phyloP scores from a whole-genome alignment of 352 stramenopile species.

The Globisporangium cystogenes region DNA sequence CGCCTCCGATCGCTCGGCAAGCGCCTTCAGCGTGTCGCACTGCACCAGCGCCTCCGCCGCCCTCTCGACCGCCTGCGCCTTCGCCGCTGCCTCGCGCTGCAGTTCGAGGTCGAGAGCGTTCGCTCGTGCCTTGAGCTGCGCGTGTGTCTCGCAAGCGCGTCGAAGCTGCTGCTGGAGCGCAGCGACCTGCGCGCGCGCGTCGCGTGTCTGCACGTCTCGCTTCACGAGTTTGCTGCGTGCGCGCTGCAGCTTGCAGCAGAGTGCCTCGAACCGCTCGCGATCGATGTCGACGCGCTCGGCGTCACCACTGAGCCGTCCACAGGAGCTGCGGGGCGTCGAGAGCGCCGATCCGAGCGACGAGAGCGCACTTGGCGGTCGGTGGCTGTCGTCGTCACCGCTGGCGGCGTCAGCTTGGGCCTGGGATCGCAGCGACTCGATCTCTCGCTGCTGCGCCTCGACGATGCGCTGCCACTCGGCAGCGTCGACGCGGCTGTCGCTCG shows the following conservation, averaged over 20 bases:
- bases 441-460: constrained; percentile 38
- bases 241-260: constrained; percentile 38
- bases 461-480: constrained; percentile 28
- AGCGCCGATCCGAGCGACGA: constrained; percentile 23
- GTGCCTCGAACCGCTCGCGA: constrained; percentile 28
- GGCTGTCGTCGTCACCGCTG: background rate
- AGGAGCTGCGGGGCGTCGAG: constrained; percentile 8
- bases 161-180: constrained; percentile 13
- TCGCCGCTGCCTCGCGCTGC: constrained; percentile 14
- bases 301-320: background rate
- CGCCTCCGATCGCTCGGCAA: constrained; percentile 1
- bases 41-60: constrained; percentile 29
- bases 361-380: constrained; percentile 8
- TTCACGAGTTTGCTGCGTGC: constrained; percentile 21
- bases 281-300: constrained; percentile 23
- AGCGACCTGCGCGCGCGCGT: constrained; percentile 22
- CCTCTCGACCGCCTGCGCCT: constrained; percentile 34
- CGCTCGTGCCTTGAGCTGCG: constrained; percentile 10
- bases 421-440: constrained; percentile 35
- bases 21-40: constrained; percentile 8
- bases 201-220: constrained; percentile 28
- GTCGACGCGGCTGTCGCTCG: background rate
- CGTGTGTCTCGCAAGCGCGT: background rate
- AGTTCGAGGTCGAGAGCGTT: constrained; percentile 15
- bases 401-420: constrained; percentile 4